Base-by-base conservation (phyloP, 106 monocot genomes). In the Acorus gramineus region DNA sequence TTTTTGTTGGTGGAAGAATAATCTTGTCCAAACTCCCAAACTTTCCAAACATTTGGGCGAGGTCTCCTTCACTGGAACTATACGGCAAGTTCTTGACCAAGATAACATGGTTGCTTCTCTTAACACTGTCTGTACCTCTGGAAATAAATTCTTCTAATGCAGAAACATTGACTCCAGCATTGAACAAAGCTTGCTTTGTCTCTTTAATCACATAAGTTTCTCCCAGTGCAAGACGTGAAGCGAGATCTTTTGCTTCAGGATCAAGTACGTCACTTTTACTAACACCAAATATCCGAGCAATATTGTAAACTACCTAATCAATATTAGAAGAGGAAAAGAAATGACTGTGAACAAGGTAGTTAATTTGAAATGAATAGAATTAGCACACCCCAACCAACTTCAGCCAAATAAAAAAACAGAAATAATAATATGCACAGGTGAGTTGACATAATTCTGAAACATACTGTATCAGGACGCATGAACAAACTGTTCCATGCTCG, bases 21-120 rank as follows among this genome's bases (percentile, higher is more conserved):
- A 96, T 70, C 62, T 83, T 91, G n/a, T 96, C 91, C 62, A 96
- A 14, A 60, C 77, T 96, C 44, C 96, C 96, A 81, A 74, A 91
- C 66, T 81, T 87, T 42, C 78, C 85, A 80, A 96, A 96, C 87
- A 96, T 91, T n/a, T n/a, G n/a, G n/a, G n/a, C n/a, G n/a, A n/a
- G n/a, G n/a, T n/a, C n/a, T n/a, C n/a, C n/a, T n/a, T n/a, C n/a
- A n/a, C n/a, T n/a, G n/a, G n/a, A n/a, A n/a, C n/a, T n/a, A n/a
- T n/a, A n/a, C n/a, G n/a, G n/a, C n/a, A n/a, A n/a, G n/a, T n/a
- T n/a, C n/a, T n/a, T n/a, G n/a, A n/a, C n/a, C n/a, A n/a, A n/a
- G n/a, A n/a, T n/a, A n/a, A n/a, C n/a, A n/a, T n/a, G n/a, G n/a
- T n/a, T n/a, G n/a, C n/a, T n/a, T n/a, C n/a, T n/a, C n/a, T n/a